Evolutionary conservation across 2,329 filamentous ascomycete species (phyloP), one percentile per base, ranked within the genome.

Genomic region (Fusarium fracticaudum): DNA sequence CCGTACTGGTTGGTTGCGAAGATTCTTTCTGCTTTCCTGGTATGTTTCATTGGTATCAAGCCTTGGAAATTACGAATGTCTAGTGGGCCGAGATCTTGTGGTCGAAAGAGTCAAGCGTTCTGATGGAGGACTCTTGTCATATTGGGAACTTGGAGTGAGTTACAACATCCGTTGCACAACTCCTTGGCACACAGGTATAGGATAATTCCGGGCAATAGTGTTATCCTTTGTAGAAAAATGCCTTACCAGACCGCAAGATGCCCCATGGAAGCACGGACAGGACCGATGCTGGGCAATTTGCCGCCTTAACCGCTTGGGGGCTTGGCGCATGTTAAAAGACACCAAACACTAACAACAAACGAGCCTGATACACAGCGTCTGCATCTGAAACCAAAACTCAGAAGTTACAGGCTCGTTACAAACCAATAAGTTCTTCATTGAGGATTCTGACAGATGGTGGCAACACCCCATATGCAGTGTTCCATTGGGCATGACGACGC

Each of bases 231-330:
- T 44, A 9, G 24, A 35, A 18, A 17, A 43, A n/a, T 43, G 57
- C 26, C 31, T 15, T 24, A 13, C 11, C 24, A 31, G 57, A 59
- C 57, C 57, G 41, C 43, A 48, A 38, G 33, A 57, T 33, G 38
- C 26, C 38, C 53, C 35, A 59, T 29, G 24, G 5, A 37, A 51
- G 57, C 57, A 43, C 43, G 20, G 57, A 29, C 41, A 48, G 12
- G 8, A 10, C 55, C 24, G 11, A 51, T 50, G 57, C 65, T 68
- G 40, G 54, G 65, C 64, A 37, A 38, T 58, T 18, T 70, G 67
- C 67, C 67, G 67, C 31, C 22, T 20, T 66, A 70, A 44, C 67
- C 67, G 67, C 26, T 22, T 43, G 8, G 51, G 50, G 35, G n/a
- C 67, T 70, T 70, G 67, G 67, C 67, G n/a, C 13, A 18, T 29